Percentiles rank a stretch among this genome's conserved stretches.
These are phyloP conservation scores for Aegilops longissima DNA, from an alignment of 176 grass and related monocot genomes.

Conservation along the genomic window DNA sequence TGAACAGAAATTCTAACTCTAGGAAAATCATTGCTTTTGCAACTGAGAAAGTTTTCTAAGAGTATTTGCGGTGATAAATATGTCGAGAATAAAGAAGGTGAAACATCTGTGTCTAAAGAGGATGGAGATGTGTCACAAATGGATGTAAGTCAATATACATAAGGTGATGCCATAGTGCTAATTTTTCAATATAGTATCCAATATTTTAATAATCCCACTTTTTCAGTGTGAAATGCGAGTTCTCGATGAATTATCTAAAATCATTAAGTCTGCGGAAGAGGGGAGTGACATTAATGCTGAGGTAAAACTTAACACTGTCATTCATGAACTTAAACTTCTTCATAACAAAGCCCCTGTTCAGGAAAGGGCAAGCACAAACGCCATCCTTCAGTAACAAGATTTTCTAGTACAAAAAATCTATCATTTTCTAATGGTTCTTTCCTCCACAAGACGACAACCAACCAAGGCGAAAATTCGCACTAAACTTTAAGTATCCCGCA, in stretches of 20 bases:
- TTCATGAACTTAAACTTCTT: not conserved
- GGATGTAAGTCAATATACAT: not conserved
- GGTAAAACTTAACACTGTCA: not conserved
- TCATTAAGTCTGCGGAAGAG: not conserved
- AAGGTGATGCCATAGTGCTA: not conserved
- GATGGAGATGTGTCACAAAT: not conserved
- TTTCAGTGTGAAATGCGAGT: not conserved
- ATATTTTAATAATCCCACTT: not conserved
- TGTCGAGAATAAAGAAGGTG: not conserved
- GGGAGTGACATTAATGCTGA: not conserved
- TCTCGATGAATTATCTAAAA: not conserved
- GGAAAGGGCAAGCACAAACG: not conserved
- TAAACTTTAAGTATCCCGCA: not conserved
- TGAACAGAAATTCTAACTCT: not conserved
- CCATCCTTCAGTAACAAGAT: not conserved
- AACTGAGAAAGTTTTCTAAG: not conserved
- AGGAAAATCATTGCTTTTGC: not conserved
- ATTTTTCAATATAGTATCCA: not conserved
- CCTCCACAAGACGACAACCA: not conserved
- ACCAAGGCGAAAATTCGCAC: not conserved
- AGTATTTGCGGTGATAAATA: not conserved
- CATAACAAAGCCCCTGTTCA: not conserved
- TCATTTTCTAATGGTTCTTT: not conserved
- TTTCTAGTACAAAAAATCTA: not conserved
- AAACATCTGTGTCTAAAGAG: not conserved